These are phyloP conservation scores for Septoria linicola DNA, from an alignment of 2,329 filamentous ascomycete species.

Conservation along the genomic window DNA sequence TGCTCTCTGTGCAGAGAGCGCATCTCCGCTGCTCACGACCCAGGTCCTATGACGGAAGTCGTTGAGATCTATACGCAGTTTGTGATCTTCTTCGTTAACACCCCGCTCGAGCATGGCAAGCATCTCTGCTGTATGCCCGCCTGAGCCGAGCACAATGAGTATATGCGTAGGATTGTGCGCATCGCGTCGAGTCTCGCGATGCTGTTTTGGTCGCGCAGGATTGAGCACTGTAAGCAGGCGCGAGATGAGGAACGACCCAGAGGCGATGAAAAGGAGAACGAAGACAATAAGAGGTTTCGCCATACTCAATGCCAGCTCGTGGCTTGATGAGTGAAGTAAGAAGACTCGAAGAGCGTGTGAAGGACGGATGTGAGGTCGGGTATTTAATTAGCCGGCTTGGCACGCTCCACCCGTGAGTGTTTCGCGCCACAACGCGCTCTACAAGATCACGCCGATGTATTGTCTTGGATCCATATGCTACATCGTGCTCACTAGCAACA, in stretches of 20 bases:
- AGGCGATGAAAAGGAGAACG: conserved; percentile 27
- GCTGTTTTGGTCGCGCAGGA: conserved; percentile 32
- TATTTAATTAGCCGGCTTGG: too few species aligned
- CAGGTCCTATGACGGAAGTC: conserved; percentile 70
- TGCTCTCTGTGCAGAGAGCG: conserved; percentile 64
- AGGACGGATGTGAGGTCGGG: too few species aligned
- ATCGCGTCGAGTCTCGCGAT: conserved; percentile 28
- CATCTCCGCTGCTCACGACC: conserved; percentile 74
- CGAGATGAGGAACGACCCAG: conserved; percentile 39
- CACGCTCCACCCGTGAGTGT: too few species aligned
- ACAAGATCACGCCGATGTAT: too few species aligned
- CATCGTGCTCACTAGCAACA: too few species aligned
- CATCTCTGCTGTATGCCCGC: conserved; percentile 95
- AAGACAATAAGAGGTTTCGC: conserved; percentile 2
- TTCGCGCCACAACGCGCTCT: too few species aligned
- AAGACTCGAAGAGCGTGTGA: too few species aligned
- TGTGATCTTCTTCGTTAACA: conserved; percentile 40
- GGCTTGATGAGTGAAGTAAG: too few species aligned
- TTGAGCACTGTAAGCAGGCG: conserved; percentile 45
- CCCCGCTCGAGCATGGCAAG: conserved; percentile 72
- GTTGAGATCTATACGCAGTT: conserved; percentile 41
- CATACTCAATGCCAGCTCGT: not conserved
- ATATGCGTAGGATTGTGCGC: conserved; percentile 51
- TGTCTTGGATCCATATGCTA: too few species aligned
- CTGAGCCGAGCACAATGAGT: conserved; percentile 82